These are phyloP conservation scores for Carpinus fangiana DNA, from an alignment of 306 rosid species.

Conservation along the genomic window DNA sequence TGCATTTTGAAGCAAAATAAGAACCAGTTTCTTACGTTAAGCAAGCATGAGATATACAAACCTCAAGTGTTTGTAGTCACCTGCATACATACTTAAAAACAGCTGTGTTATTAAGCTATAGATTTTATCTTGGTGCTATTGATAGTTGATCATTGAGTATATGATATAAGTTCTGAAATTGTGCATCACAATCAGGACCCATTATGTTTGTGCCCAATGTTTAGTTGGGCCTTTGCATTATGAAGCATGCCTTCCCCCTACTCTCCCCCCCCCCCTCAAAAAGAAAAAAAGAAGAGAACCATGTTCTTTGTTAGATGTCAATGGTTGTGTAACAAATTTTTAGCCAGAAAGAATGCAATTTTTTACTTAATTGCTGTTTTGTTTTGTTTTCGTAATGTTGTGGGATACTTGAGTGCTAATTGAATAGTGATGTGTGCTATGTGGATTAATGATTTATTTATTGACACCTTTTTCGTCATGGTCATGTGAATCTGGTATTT, in stretches of 20 bases:
- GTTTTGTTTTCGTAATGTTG: neutral
- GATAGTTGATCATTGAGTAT: neutral
- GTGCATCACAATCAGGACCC: neutral
- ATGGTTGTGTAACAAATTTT: neutral
- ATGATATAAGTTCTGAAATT: neutral
- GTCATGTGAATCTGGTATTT: neutral
- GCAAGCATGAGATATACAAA: conserved; percentile 33
- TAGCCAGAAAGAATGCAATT: neutral
- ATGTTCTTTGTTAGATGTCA: neutral
- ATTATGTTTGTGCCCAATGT: neutral
- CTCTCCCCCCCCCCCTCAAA: too few species aligned
- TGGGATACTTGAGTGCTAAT: neutral
- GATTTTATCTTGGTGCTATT: too few species aligned
- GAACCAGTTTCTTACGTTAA: conserved; percentile 9
- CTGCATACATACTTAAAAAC: too few species aligned
- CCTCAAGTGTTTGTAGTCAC: conserved; percentile 87
- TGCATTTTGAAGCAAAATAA: neutral
- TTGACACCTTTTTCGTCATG: neutral
- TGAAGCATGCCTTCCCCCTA: too few species aligned
- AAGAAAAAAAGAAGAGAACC: neutral
- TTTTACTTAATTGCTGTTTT: neutral
- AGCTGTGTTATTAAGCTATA: too few species aligned
- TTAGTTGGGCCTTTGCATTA: neutral
- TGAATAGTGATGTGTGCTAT: neutral
- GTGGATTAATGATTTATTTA: neutral